Conservation (phyloP, 495 filamentous ascomycete genomes). For the Penicillium dipodomyicola region DNA sequence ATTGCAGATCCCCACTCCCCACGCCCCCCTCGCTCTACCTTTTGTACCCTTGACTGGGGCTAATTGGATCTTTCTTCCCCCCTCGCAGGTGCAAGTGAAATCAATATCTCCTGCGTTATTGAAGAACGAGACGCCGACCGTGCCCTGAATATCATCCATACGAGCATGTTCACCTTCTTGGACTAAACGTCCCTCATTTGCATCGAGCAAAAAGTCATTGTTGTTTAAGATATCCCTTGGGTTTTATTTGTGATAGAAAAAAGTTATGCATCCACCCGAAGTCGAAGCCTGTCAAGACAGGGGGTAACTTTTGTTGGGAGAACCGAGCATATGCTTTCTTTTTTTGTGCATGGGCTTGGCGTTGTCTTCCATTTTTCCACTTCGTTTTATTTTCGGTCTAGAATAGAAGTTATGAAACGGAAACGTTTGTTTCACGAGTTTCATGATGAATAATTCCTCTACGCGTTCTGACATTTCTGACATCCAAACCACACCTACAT, state of each 20-base stretch:
- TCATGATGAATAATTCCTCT: constrained; percentile 12
- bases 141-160: constrained; percentile 93
- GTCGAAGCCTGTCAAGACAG: not conserved
- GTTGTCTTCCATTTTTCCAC: constrained; percentile 6
- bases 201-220: constrained; percentile 16
- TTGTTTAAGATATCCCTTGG: constrained; percentile 32
- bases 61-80: constrained; percentile 18
- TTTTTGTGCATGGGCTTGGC: constrained; percentile 15
- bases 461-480: no score
- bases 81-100: constrained; percentile 83
- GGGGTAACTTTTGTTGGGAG: constrained; percentile 5
- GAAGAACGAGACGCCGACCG: constrained; percentile 84
- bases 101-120: constrained; percentile 97
- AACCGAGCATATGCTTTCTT: constrained; percentile 16
- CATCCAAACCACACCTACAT: not conserved
- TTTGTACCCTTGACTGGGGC: constrained; percentile 16
- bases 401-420: constrained; percentile 14
- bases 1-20: constrained; percentile 6
- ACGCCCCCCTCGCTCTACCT: constrained; percentile 9
- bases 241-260: constrained; percentile 21
- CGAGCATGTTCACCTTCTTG: constrained; percentile 73
- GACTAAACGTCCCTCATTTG: constrained; percentile 33
- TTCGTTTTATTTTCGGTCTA: not conserved
- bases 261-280: constrained; percentile 21
- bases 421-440: not conserved